Base-by-base conservation (phyloP, 2,329 filamentous ascomycete species). In the Colletotrichum echinochloae region DNA sequence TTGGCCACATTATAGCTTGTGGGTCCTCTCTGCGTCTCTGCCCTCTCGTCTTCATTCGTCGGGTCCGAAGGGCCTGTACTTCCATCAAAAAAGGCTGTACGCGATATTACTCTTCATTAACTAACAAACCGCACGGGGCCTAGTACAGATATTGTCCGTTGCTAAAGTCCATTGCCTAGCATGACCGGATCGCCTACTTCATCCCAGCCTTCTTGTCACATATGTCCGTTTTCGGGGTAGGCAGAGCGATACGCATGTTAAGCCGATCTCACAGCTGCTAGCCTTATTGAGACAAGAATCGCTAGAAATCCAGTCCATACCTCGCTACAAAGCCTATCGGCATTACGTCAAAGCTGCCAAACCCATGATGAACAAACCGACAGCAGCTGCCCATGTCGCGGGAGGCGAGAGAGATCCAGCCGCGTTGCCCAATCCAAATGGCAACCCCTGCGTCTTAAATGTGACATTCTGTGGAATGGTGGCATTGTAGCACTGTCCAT, bases 401-500 rank as follows among this genome's bases (percentile, higher is more conserved):
- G 78, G 75, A 30, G 71, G 72, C 44, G 71, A 66, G 39, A 73
- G 56, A 18, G 63, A 70, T 6, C 74, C 72, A 18, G 79, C 81
- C 5, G 76, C 77, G 55, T 79, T 83, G 28, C 81, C 81, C 48
- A 83, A 75, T 0, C 83, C 84, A 54, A 86, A 85, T 1, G 86
- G 86, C 66, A 89, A 74, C 0, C 88, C 90, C 77, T 93, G 91
- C 70, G 87, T 86, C 12, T 85, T 85, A 75, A 93, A 94, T 0
- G 91, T 94, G 51, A 94, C 83, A 72, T 94, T 93, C 79, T 94
- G 92, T 46, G 82, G 79, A 7, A 94, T 86, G 0, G 84, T 86
- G 37, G 80, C 75, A 74, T 94, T 94, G 75, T 89, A 85, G 78
- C 92, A 94, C 68, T 91, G 84, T 1, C 92, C 92, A 54, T 87